Conservation (phyloP, 208 protist genomes). For the Trypanosoma lewisi region DNA sequence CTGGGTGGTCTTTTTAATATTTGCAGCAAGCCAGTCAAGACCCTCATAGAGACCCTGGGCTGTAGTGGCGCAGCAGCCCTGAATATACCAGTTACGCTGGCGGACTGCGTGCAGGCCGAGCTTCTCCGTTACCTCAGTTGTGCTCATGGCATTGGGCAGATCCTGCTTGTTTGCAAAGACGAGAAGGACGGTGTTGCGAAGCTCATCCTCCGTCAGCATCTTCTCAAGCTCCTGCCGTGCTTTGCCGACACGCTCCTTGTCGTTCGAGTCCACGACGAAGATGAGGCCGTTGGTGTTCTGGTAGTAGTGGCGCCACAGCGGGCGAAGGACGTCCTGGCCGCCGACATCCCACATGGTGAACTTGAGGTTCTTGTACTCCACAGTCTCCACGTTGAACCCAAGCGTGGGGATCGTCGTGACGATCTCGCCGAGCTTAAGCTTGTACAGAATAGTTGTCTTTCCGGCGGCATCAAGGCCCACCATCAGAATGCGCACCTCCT, state of each 20-base stretch:
- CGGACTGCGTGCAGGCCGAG: slow-evolving; percentile 92
- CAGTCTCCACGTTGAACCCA: slow-evolving; percentile 97
- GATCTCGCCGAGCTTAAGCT: slow-evolving; percentile 97
- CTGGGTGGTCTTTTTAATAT: slow-evolving; percentile 83
- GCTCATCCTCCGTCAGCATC: slow-evolving; percentile 97
- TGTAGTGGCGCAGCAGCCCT: slow-evolving; percentile 90
- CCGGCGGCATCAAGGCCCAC: slow-evolving; percentile 97
- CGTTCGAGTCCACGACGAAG: slow-evolving; percentile 97
- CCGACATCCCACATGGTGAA: slow-evolving; percentile 97
- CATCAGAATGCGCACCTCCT: slow-evolving; percentile 97
- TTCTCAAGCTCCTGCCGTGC: slow-evolving; percentile 93
- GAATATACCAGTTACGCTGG: slow-evolving; percentile 93
- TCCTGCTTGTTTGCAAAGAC: slow-evolving; percentile 99
- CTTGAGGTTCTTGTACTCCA: slow-evolving; percentile 96
- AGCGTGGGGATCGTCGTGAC: slow-evolving; percentile 97
- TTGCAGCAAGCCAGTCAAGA: slow-evolving; percentile 88
- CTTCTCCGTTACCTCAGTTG: slow-evolving; percentile 95
- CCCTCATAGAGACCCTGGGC: slow-evolving; percentile 93
- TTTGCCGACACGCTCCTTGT: slow-evolving; percentile 90
- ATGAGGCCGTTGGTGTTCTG: slow-evolving; percentile 96
- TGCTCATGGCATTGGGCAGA: slow-evolving; percentile 97
- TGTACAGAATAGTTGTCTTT: slow-evolving; percentile 98
- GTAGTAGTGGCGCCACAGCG: slow-evolving; percentile 97
- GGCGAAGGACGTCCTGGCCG: slow-evolving; percentile 96
- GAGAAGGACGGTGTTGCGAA: slow-evolving; percentile 95